phyloP scores from a whole-genome alignment of 306 rosid genomes.

The Dalbergia cultrata region DNA sequence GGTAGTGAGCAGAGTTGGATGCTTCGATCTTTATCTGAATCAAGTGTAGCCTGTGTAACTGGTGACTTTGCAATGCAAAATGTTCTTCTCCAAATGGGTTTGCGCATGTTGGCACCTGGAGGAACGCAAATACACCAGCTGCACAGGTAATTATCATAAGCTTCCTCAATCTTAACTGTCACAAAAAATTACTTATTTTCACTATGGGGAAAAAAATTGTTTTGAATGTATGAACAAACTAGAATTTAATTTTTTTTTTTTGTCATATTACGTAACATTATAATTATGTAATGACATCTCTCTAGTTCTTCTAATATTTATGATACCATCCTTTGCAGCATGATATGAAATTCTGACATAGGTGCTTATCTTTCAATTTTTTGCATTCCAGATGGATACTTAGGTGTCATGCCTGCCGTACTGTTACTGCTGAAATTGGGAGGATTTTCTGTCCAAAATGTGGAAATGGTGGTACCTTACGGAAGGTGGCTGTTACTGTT shows the following conservation, averaged over 20 bases:
- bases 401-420: constrained; percentile 89
- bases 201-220: neutral
- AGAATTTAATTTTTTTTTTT: constrained; percentile 19
- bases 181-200: neutral
- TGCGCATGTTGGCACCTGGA: constrained; percentile 92
- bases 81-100: constrained; percentile 95
- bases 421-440: constrained; percentile 86
- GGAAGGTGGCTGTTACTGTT: constrained; percentile 97
- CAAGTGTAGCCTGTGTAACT: constrained; percentile 90
- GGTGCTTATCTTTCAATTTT: constrained; percentile 38
- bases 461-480: constrained; percentile 98
- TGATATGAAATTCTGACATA: neutral
- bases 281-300: constrained; percentile 15
- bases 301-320: neutral
- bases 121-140: constrained; percentile 88
- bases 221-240: neutral
- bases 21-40: constrained; percentile 88
- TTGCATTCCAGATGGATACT: constrained; percentile 84
- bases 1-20: constrained; percentile 91
- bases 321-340: neutral
- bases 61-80: constrained; percentile 98
- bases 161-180: constrained; percentile 28
- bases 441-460: constrained; percentile 94
- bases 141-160: constrained; percentile 66
- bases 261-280: neutral